Evolutionary conservation across 805 yeast genomes (phyloP), one percentile per base, ranked within the genome.

Genomic region (Kuraishia borneana): DNA sequence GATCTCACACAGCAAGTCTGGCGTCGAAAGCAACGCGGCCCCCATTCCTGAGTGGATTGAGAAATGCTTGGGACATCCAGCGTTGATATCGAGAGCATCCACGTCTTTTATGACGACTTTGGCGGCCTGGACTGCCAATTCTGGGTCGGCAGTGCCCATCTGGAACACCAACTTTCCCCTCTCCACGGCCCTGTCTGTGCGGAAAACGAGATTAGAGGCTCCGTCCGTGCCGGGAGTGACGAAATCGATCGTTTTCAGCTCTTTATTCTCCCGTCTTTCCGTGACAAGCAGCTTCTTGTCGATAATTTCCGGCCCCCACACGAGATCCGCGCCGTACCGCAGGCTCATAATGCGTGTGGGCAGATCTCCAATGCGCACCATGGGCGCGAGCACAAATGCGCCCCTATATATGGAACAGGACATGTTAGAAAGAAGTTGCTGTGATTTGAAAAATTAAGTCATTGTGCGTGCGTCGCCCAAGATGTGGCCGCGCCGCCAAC

Each of bases 41-140:
- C 98, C 98, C 97, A 92, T 92, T 1, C 98, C 98, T 0, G 94
- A 68, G 54, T 92, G 98, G 3, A 87, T 68, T 1, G 94, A 82
- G 48, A 92, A 92, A 44, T 87, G 96, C 53, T 89, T 92, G 3
- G 98, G 98, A 58, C 98, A 92, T 4, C 98, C 98, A 20, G 95
- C 85, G 54, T 92, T 92, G 38, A 92, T 68, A 52, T 92, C 98
- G 4, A 92, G 81, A 6, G 94, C 97, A 42, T 75, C 87, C 3
- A 92, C 97, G 54, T 92, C 97, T 2, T 64, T 50, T 6, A 88
- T 84, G 3, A 92, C 83, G 29, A 78, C 65, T 35, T 69, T 59
- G 0, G 95, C 96, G 1, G 96, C 98, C 40, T 79, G 62, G 1
- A 87, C 95, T 0, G 98, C 98, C 16, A 87, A 56, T 0, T 74